Conservation (phyloP, 2,329 filamentous ascomycete genomes). For the Colletotrichum sp. region DNA sequence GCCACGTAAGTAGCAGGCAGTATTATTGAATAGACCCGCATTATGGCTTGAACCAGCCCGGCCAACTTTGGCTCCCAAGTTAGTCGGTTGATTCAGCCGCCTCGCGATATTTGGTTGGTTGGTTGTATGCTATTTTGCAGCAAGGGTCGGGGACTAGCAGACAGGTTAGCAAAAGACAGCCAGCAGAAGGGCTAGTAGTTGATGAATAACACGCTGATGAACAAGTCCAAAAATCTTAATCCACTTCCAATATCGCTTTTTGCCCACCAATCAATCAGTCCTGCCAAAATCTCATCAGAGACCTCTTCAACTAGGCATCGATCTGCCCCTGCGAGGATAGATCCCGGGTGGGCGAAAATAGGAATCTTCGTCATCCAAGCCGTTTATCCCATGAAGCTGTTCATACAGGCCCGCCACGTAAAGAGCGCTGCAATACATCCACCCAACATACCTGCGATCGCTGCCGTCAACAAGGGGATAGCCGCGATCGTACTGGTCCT, state of each 20-base stretch:
- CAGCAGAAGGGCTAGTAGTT: background rate
- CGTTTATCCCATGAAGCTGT: background rate
- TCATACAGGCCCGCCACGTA: background rate
- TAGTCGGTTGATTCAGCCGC: too few species aligned
- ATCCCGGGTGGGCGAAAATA: background rate
- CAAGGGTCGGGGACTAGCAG: too few species aligned
- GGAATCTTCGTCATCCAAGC: background rate
- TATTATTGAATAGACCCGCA: too few species aligned
- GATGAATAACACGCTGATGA: background rate
- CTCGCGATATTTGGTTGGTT: too few species aligned
- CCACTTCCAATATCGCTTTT: too few species aligned
- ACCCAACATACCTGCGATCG: background rate
- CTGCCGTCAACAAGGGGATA: background rate
- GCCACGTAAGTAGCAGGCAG: too few species aligned
- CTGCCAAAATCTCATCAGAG: background rate
- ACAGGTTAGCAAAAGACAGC: too few species aligned
- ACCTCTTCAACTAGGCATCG: background rate
- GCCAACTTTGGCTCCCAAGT: too few species aligned
- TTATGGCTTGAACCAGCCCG: too few species aligned
- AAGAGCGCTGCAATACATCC: background rate
- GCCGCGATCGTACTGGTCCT: background rate
- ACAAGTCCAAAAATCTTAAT: background rate
- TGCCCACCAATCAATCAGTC: background rate
- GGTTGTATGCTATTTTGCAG: too few species aligned
- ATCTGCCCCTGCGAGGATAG: background rate